Base-by-base conservation (phyloP, 2,329 filamentous ascomycete genomes). In the Zopfia rhizophila region DNA sequence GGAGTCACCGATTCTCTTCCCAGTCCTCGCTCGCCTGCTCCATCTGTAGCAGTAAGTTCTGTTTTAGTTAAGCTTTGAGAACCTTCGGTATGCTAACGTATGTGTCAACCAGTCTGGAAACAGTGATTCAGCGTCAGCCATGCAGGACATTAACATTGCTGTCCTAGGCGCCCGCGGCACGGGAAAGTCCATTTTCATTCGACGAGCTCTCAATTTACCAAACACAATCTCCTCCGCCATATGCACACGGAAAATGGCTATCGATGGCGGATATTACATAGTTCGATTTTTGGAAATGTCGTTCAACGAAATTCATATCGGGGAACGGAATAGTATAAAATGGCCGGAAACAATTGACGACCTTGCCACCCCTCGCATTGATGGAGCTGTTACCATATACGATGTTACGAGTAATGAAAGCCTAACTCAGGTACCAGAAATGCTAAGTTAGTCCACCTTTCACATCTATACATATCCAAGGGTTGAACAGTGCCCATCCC, bases 351-450 rank as follows among this genome's bases (percentile, higher is more conserved):
- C 71, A 16, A 68, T 79, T 29, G 75, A 87, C 64, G 89, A 90
- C 48, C 80, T 86, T 53, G 82, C 86, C 51, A 80, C 90, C 48
- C 90, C 91, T 37, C 82, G 81, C 28, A 82, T 96, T 63, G 90
- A 97, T 63, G 93, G 89, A 14, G 91, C 89, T 32, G 75, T 97
- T 59, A 83, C 93, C 47, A 77, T 97, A 36, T 96, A 96, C 78
- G 90, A 97, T 79, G 88, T 95, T 31, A 89, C 86, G 71, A 88
- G 89, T 68, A 82, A 84, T 58, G 84, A 86, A 49, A 93, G 87
- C 67, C 84, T 96, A 60, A 80, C 82, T 48, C 84, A 88, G 49
- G 78, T 96, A 42, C 87, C 89, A 28, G 83, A 88, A 60, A 85
- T 90, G 52, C 78, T 96, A 68, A 85, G 92, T 96, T 80, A 83